Evolutionary conservation across 1,139 yeast genomes (phyloP).

Genomic region (Yamadazyma diddensiae): DNA sequence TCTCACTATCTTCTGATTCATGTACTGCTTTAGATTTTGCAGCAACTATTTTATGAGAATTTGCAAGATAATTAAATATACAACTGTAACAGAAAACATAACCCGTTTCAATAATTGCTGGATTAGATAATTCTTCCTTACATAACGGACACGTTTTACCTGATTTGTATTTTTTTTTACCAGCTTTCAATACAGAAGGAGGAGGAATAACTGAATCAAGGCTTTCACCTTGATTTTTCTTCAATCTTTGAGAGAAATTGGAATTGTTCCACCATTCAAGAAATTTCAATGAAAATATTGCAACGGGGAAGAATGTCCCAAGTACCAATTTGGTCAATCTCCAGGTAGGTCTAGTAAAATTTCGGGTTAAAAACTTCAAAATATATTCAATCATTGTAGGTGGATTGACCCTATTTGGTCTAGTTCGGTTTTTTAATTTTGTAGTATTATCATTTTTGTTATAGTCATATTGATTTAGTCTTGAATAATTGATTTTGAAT

Average conservation of each 20-base stretch:
- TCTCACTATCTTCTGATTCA: slow-evolving; percentile 9
- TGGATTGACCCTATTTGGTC: slow-evolving; percentile 42
- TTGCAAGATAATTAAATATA: slow-evolving; percentile 61
- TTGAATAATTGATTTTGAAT: slow-evolving; percentile 64
- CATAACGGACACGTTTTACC: slow-evolving; percentile 70
- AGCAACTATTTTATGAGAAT: slow-evolving; percentile 38
- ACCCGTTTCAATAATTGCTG: slow-evolving; percentile 90
- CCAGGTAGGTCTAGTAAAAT: slow-evolving; percentile 41
- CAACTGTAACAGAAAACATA: slow-evolving; percentile 88
- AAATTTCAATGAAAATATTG: slow-evolving; percentile 80
- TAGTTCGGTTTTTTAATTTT: slow-evolving; percentile 13
- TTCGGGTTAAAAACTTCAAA: slow-evolving; percentile 25
- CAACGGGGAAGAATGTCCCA: slow-evolving; percentile 71
- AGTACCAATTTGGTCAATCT: slow-evolving; percentile 34
- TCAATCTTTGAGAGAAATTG: slow-evolving; percentile 63
- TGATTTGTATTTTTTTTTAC: slow-evolving; percentile 23
- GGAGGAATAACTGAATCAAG: slow-evolving; percentile 56
- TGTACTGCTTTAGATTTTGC: slow-evolving; percentile 15
- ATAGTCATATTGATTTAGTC: slow-evolving; percentile 65
- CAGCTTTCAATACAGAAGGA: slow-evolving; percentile 32
- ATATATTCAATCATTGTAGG: slow-evolving; percentile 50
- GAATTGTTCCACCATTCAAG: slow-evolving; percentile 95
- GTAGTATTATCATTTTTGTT: slow-evolving; percentile 40
- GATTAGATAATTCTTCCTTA: slow-evolving; percentile 59
- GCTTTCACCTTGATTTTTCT: slow-evolving; percentile 49